Conservation (phyloP, 2,329 filamentous ascomycete genomes). For the Penicillium sp. region DNA sequence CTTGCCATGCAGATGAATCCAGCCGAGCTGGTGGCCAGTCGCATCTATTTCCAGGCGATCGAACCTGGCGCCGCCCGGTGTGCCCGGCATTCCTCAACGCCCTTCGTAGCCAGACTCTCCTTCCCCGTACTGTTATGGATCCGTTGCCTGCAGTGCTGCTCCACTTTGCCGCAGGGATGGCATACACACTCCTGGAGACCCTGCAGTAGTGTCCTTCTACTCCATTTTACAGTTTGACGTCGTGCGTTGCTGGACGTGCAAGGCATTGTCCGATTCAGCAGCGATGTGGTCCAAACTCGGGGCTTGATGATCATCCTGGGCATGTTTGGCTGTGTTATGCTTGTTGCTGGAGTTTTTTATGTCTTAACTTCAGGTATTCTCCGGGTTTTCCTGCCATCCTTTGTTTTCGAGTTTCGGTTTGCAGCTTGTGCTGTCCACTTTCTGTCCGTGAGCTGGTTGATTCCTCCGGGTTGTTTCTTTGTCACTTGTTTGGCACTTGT, state of each 20-base stretch:
- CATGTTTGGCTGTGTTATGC: constrained; percentile 6
- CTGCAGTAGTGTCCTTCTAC: neutral
- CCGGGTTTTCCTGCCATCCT: neutral
- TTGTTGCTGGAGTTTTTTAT: constrained; percentile 11
- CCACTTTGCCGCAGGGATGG: constrained; percentile 15
- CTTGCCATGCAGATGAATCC: neutral
- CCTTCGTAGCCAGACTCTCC: constrained; percentile 1
- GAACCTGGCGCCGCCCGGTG: neutral
- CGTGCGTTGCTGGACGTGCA: neutral
- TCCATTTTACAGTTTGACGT: neutral
- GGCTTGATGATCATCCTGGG: constrained; percentile 10
- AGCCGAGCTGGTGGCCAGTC: neutral
- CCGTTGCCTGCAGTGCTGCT: neutral
- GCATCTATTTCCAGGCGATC: neutral
- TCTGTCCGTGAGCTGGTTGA: constrained; percentile 5
- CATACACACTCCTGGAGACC: constrained; percentile 6
- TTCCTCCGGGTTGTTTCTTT: neutral
- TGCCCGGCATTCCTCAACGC: constrained; percentile 15
- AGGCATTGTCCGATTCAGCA: constrained; percentile 5
- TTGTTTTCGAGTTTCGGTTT: neutral
- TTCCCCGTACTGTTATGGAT: constrained; percentile 7
- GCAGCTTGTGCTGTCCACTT: constrained; percentile 11
- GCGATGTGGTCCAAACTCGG: neutral
- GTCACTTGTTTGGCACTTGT: neutral
- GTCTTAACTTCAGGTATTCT: neutral